Evolutionary conservation across 2,329 filamentous ascomycete species (phyloP), one percentile per base, ranked within the genome.

Genomic region (Hypoxylon sp.): DNA sequence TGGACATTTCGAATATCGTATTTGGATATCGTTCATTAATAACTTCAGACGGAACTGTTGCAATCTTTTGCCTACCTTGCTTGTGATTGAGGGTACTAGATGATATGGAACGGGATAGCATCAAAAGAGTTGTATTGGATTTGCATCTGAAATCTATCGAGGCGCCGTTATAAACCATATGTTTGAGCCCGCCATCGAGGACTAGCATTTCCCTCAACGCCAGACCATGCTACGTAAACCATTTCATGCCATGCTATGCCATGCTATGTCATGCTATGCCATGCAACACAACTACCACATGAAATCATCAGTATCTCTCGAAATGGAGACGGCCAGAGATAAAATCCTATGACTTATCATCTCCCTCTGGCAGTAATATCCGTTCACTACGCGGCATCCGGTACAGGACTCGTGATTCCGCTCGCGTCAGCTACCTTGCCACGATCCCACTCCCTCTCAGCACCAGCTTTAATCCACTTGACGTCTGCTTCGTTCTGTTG

Each of bases 401-500:
- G 28, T 37, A 46, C 15, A 22, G 66, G 48, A 4, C 59, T 59
- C 37, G 68, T 43, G 7, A 54, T 55, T 1, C 58, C 68, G 20
- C 71, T 70, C 6, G 61, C 47, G 15, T 69, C 67, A 20, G 71
- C 39, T 13, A 73, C 74, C 71, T 89, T 89, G 44, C 84, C 85
- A 11, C 79, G 78, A 73, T 89, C 86, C 87, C 87, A 89, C 63
- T 86, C 86, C 32, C 87, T 77, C 66, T 81, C 77, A 68, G 94
- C 89, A 0, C 91, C 91, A 3, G 77, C 76, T 71, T 88, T 90
- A 37, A 85, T 83, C 93, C 93, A 97, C 52, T 81, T 85, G 2
- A 96, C 89, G 71, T 89, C 87, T 37, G 87, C 85, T 64, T 89
- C 87, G 37, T 82, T 79, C 56, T 85, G 83, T 73, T 87, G 84